Percentiles rank a stretch among this genome's conserved stretches.
Evolutionary conservation across 2,329 filamentous ascomycete genomes (phyloP).

Genomic region (Westerdykella sp.): DNA sequence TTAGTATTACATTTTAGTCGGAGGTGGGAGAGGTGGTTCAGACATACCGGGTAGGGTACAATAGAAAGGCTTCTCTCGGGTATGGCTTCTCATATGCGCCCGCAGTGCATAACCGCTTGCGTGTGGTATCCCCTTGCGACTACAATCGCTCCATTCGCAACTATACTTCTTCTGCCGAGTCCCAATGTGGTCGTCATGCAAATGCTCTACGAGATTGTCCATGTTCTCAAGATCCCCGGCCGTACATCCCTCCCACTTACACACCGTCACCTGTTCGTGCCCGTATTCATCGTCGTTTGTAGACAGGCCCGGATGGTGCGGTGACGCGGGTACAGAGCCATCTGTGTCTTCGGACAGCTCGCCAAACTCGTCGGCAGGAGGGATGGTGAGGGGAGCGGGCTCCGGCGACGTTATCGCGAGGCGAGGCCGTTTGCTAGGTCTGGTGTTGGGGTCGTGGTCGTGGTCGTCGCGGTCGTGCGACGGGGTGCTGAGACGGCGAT

Average conservation of each 20-base stretch:
- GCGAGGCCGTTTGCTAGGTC: constrained; percentile 36
- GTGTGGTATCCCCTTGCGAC: constrained; percentile 80
- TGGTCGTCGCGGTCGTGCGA: constrained; percentile 15
- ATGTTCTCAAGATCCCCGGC: constrained; percentile 46
- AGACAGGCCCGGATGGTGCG: constrained; percentile 34
- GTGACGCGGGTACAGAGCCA: constrained; percentile 60
- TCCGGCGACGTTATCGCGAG: constrained; percentile 33
- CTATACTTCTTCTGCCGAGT: constrained; percentile 92
- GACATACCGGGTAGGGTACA: constrained; percentile 80
- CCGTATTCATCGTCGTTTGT: constrained; percentile 39
- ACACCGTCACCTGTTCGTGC: constrained; percentile 43
- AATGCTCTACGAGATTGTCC: constrained; percentile 47
- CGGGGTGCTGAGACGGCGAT: constrained; percentile 42
- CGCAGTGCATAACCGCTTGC: constrained; percentile 93
- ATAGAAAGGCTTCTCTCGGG: constrained; percentile 96
- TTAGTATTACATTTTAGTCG: constrained; percentile 1
- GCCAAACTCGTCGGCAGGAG: constrained; percentile 37
- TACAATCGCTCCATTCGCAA: constrained; percentile 95
- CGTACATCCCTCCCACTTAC: constrained; percentile 48
- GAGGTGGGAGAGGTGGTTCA: not conserved
- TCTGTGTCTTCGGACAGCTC: constrained; percentile 88
- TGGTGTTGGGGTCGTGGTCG: constrained; percentile 44
- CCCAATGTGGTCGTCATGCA: constrained; percentile 88
- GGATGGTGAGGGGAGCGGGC: constrained; percentile 17
- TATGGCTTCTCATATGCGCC: constrained; percentile 96